phyloP scores from a whole-genome alignment of 305 asterid genomes.

The Fraxinus ornus region DNA sequence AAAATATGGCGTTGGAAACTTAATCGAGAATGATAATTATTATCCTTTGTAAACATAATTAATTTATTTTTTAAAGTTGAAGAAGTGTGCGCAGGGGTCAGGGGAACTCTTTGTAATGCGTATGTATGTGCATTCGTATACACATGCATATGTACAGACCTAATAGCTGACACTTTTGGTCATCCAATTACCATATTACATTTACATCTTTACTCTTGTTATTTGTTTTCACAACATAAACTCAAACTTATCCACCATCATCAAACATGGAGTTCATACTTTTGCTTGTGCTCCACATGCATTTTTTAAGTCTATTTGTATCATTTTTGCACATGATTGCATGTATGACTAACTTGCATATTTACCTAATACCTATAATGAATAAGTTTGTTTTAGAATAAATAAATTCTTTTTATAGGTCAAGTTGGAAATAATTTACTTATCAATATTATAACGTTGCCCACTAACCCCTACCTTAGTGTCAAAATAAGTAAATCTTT shows the following conservation, averaged over 20 bases:
- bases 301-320: background rate
- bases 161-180: background rate
- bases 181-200: background rate
- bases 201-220: background rate
- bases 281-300: background rate
- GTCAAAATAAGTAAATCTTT: background rate
- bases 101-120: background rate
- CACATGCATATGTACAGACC: background rate
- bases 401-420: background rate
- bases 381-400: background rate
- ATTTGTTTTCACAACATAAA: background rate
- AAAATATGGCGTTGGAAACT: background rate
- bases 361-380: background rate
- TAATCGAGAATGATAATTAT: background rate
- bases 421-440: background rate
- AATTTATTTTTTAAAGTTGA: background rate
- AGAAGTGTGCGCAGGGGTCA: background rate
- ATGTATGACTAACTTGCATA: background rate
- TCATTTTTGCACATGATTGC: background rate
- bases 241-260: background rate
- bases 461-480: background rate
- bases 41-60: background rate
- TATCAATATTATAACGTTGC: background rate
- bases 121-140: background rate
- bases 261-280: background rate